phyloP scores from a whole-genome alignment of 306 rosid genomes.

The Gillenia trifoliata region DNA sequence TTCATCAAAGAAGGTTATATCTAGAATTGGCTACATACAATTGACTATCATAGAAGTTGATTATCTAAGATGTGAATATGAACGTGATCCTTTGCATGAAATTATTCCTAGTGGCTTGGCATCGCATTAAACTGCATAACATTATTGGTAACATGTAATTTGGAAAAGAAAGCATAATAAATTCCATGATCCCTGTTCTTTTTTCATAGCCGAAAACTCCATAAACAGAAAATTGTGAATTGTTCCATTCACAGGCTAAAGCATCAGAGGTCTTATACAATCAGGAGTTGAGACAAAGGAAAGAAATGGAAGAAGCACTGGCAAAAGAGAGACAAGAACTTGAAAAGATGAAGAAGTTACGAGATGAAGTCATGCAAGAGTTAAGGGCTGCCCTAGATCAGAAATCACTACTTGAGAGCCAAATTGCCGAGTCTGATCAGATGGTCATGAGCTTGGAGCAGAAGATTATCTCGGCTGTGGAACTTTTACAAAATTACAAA shows the following conservation, averaged over 20 bases:
- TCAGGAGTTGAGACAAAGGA: slow-evolving; percentile 57
- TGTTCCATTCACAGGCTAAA: slow-evolving; percentile 42
- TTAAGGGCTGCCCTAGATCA: slow-evolving; percentile 46
- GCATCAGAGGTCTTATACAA: slow-evolving; percentile 38
- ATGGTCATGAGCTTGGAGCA: slow-evolving; percentile 42
- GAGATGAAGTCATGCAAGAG: slow-evolving; percentile 43
- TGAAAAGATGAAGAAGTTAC: slow-evolving; percentile 37
- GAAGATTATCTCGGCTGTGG: slow-evolving; percentile 46
- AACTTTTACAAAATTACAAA: slow-evolving; percentile 42
- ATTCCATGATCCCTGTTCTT: neutral
- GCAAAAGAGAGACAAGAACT: slow-evolving; percentile 42
- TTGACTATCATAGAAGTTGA: neutral
- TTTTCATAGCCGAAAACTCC: neutral
- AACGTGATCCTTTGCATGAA: neutral
- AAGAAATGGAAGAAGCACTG: slow-evolving; percentile 54
- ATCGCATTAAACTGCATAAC: neutral
- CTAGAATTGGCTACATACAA: neutral
- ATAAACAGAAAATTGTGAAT: neutral
- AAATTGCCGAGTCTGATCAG: slow-evolving; percentile 48
- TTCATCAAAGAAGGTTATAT: neutral
- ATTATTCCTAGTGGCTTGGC: neutral
- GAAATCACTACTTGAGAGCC: slow-evolving; percentile 43
- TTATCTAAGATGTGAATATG: slow-evolving; percentile 2
- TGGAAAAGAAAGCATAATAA: neutral
- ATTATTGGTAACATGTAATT: slow-evolving; percentile 7